These are phyloP conservation scores for Penicillium expansum DNA, from an alignment of 2,329 filamentous ascomycete species.

Conservation along the genomic window DNA sequence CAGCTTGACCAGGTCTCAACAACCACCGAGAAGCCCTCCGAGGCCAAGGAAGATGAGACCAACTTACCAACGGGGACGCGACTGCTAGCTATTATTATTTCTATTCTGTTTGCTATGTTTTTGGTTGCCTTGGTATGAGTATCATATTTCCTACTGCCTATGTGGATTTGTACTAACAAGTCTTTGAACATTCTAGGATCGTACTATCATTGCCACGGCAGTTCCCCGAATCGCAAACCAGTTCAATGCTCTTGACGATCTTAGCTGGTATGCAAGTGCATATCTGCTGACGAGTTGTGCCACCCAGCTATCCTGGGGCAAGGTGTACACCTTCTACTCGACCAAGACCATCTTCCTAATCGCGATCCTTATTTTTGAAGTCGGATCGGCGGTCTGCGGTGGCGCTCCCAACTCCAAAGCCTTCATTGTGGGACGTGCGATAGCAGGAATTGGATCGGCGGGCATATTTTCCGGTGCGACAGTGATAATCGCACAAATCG, in stretches of 20 bases:
- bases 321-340: slow-evolving; percentile 37
- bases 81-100: neutral
- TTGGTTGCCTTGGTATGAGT: slow-evolving; percentile 1
- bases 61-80: neutral
- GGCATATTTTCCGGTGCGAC: slow-evolving; percentile 33
- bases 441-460: slow-evolving; percentile 35
- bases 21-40: slow-evolving; percentile 1
- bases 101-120: slow-evolving; percentile 10
- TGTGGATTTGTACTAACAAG: neutral
- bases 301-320: slow-evolving; percentile 39
- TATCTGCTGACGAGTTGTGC: slow-evolving; percentile 30
- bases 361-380: slow-evolving; percentile 37
- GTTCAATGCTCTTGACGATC: slow-evolving; percentile 46
- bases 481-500: slow-evolving; percentile 30
- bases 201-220: slow-evolving; percentile 39
- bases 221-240: slow-evolving; percentile 25
- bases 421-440: slow-evolving; percentile 38
- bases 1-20: neutral
- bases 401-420: slow-evolving; percentile 31
- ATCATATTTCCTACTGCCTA: neutral
- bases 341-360: slow-evolving; percentile 38
- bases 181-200: slow-evolving; percentile 44
- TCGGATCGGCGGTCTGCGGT: slow-evolving; percentile 39
- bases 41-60: neutral
- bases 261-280: slow-evolving; percentile 63